These are phyloP conservation scores for Xylariaceae sp. DNA, from an alignment of 2,329 filamentous ascomycete species.

Conservation along the genomic window DNA sequence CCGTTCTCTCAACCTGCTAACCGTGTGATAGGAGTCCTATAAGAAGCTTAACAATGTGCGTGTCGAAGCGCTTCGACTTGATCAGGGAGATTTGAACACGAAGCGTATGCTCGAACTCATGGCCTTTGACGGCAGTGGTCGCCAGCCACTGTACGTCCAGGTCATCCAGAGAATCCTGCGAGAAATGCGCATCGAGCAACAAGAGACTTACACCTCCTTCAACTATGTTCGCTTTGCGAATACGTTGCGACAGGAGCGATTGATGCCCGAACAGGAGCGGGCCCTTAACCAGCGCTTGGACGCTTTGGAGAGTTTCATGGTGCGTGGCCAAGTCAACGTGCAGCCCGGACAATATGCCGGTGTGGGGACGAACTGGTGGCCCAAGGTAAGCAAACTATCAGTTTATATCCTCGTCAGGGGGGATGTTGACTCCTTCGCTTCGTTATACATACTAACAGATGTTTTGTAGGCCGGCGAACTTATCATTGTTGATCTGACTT, in stretches of 20 bases:
- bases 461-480: constrained; percentile 42
- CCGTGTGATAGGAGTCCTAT: constrained; percentile 37
- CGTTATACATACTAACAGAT: not conserved
- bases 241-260: constrained; percentile 32
- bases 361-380: constrained; percentile 29
- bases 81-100: constrained; percentile 50
- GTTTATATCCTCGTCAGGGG: not conserved
- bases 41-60: constrained; percentile 37
- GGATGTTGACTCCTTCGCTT: no score
- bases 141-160: constrained; percentile 53
- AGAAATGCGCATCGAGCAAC: constrained; percentile 47
- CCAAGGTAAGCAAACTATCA: constrained; percentile 20
- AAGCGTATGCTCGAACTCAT: constrained; percentile 56
- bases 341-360: not conserved
- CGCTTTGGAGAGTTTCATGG: constrained; percentile 60
- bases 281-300: constrained; percentile 57
- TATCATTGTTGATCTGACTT: constrained; percentile 67
- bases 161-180: constrained; percentile 52
- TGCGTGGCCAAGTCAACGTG: constrained; percentile 21
- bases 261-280: constrained; percentile 45
- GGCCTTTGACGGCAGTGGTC: constrained; percentile 40
- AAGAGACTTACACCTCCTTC: constrained; percentile 36
- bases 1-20: not conserved
- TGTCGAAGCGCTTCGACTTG: constrained; percentile 47
- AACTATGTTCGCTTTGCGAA: constrained; percentile 46